phyloP scores from a whole-genome alignment of 1,139 yeast species.

The Yamadazyma mexicana region DNA sequence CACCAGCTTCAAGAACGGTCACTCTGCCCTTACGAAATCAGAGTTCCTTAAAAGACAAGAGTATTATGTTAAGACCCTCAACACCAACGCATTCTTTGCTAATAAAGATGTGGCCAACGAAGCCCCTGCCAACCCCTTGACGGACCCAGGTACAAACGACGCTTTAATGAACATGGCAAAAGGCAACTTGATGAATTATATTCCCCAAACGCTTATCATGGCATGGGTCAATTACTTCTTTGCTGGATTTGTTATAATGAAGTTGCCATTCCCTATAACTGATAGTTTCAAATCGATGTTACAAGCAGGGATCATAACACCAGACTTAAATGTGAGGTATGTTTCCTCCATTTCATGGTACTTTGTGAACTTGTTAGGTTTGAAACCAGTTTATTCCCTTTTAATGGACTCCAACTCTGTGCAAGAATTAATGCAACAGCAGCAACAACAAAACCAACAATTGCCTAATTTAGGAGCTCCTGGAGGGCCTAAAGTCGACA shows the following conservation, averaged over 20 bases:
- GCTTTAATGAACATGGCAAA: constrained; percentile 79
- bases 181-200: constrained; percentile 75
- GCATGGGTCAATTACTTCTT: constrained; percentile 95
- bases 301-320: constrained; percentile 83
- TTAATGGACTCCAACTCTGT: constrained; percentile 53
- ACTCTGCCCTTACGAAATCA: constrained; percentile 39
- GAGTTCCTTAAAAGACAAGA: constrained; percentile 53
- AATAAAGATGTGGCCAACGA: constrained; percentile 44
- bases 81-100: constrained; percentile 51
- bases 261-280: constrained; percentile 67
- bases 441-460: constrained; percentile 42
- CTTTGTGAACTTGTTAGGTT: constrained; percentile 83
- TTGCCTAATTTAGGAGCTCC: constrained; percentile 49
- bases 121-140: constrained; percentile 58
- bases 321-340: constrained; percentile 86
- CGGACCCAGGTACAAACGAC: constrained; percentile 72
- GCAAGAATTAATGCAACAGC: constrained; percentile 52
- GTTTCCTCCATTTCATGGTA: constrained; percentile 99
- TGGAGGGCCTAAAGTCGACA: constrained; percentile 60
- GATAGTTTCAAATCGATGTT: constrained; percentile 88
- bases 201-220: constrained; percentile 93
- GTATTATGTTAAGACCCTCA: constrained; percentile 45
- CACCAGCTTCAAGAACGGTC: constrained; percentile 50
- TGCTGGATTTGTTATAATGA: constrained; percentile 83
- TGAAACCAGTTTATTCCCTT: constrained; percentile 76